Evolutionary conservation across 2,329 filamentous ascomycete genomes (phyloP).

Genomic region (Myriosclerotinia duriaeana): DNA sequence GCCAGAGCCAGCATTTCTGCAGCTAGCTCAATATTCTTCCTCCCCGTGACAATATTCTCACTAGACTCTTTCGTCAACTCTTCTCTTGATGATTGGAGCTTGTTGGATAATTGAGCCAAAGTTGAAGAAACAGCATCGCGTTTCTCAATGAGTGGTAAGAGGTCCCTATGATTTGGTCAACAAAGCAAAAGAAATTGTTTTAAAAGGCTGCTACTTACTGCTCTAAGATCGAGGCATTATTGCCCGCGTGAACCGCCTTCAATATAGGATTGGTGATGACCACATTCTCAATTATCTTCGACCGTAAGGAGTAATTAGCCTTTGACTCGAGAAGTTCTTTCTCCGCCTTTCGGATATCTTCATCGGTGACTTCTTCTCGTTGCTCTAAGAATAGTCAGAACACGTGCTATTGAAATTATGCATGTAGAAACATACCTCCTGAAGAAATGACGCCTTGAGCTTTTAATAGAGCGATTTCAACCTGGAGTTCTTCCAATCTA

Average conservation of each 20-base stretch:
- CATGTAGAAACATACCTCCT: conserved; percentile 30
- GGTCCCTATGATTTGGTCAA: conserved; percentile 37
- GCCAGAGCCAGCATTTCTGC: conserved; percentile 62
- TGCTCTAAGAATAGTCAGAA: conserved; percentile 33
- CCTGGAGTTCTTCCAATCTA: conserved; percentile 65
- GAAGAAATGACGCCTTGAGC: conserved; percentile 41
- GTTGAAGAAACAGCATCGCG: conserved; percentile 67
- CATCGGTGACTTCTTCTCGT: conserved; percentile 45
- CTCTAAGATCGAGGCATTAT: conserved; percentile 63
- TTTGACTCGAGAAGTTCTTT: conserved; percentile 65
- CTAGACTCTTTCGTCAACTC: conserved; percentile 58
- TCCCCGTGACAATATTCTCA: conserved; percentile 55
- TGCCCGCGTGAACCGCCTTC: conserved; percentile 71
- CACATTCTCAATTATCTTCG: conserved; percentile 66
- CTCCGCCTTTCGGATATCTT: conserved; percentile 59
- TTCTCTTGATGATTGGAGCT: conserved; percentile 51
- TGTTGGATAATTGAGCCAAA: conserved; percentile 59
- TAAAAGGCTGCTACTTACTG: conserved; percentile 50
- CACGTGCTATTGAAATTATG: conserved; percentile 1
- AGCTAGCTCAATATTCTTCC: conserved; percentile 63
- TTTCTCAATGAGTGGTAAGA: conserved; percentile 64
- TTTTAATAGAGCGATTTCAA: conserved; percentile 68
- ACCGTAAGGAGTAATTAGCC: conserved; percentile 67
- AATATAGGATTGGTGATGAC: conserved; percentile 73
- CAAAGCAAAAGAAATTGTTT: conserved; percentile 18